Evolutionary conservation across 2,329 filamentous ascomycete genomes (phyloP), one percentile per base, ranked within the genome.

Genomic region (Aphanocladium album): DNA sequence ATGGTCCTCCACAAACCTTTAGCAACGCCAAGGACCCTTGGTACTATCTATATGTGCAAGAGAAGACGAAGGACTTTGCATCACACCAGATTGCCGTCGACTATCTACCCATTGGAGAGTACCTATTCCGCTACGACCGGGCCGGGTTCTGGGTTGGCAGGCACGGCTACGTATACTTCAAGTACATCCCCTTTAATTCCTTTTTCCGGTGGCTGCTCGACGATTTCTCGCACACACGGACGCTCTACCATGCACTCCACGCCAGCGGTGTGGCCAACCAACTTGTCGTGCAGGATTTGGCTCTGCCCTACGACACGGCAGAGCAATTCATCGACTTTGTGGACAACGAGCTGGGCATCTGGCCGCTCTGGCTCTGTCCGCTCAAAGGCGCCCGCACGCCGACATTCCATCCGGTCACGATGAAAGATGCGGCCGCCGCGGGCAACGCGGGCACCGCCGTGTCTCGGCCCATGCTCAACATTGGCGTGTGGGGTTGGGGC

Each of bases 401-500:
- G 76, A 68, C 56, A 70, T 74, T 64, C 61, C 64, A 5, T 25
- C 62, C 33, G 47, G 62, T 33, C 41, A 55, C 4, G 54, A 53
- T 46, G 46, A 35, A 35, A 35, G 6, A n/a, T 41, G 45, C 50
- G 16, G 55, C 52, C 35, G 66, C 35, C 16, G 8, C 45, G 12
- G 33, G 33, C 33, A n/a, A n/a, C n/a, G n/a, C n/a, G n/a, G n/a
- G n/a, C n/a, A n/a, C n/a, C n/a, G n/a, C n/a, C n/a, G n/a, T n/a
- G n/a, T n/a, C n/a, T n/a, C n/a, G n/a, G 33, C 77, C 73, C 62
- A 82, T 85, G 73, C 79, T 88, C 61, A 88, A 87, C 69, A 77
- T 88, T 50, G 85, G 85, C n/a, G 83, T 96, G 39, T 96, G 91
- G 91, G 91, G 90, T 11, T 89, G 87, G 72, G 90, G 89, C 8